A percentile compares a stretch with the other conserved stretches of the same genome.
phyloP scores from a whole-genome alignment of 2,329 filamentous ascomycete species.

The Colletotrichum cordylinicola region DNA sequence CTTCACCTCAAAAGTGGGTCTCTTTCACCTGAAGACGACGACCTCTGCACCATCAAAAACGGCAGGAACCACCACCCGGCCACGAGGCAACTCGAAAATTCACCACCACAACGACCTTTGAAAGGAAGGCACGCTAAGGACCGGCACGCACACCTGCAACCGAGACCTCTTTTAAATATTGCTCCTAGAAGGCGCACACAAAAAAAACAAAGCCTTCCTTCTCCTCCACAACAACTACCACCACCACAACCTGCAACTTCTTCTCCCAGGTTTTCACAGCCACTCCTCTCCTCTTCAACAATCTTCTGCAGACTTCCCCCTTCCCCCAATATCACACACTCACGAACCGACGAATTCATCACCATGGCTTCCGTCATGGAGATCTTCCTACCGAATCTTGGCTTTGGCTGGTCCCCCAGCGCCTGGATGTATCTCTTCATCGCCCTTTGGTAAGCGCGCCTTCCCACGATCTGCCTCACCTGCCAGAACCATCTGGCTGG shows the following conservation, averaged over 20 bases:
- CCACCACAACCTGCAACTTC: neutral
- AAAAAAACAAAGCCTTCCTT: neutral
- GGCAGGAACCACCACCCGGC: neutral
- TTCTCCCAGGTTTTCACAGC: neutral
- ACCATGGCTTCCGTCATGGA: slow-evolving; percentile 15
- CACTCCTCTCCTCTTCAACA: neutral
- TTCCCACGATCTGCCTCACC: neutral
- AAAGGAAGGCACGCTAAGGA: slow-evolving; percentile 11
- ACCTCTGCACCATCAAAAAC: neutral
- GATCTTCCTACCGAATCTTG: slow-evolving; percentile 17
- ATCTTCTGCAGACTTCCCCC: neutral
- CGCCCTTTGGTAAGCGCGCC: slow-evolving; percentile 50
- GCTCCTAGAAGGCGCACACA: neutral
- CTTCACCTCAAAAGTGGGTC: slow-evolving; percentile 4
- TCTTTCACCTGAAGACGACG: neutral
- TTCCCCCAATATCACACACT: neutral
- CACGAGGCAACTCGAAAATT: neutral
- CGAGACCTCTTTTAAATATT: neutral
- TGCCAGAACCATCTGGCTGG: neutral
- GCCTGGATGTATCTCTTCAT: slow-evolving; percentile 24
- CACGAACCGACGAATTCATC: neutral
- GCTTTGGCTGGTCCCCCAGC: slow-evolving; percentile 19
- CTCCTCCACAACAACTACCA: neutral
- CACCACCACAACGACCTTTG: neutral
- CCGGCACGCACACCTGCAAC: neutral